These are phyloP conservation scores for Sphenostylis stenocarpa DNA, from an alignment of 306 rosid genomes.

Conservation along the genomic window DNA sequence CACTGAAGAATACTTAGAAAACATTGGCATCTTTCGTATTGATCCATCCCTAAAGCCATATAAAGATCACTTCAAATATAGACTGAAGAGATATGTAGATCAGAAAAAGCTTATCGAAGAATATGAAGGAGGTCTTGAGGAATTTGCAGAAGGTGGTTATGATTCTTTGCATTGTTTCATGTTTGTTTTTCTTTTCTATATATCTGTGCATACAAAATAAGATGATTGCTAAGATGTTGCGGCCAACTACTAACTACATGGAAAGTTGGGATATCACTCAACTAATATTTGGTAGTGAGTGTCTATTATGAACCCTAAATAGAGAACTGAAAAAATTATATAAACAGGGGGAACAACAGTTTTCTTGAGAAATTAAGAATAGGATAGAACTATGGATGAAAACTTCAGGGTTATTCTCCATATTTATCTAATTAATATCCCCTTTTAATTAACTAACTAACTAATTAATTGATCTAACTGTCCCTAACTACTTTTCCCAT, in stretches of 20 bases:
- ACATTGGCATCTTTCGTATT: slow-evolving; percentile 54
- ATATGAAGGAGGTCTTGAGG: slow-evolving; percentile 80
- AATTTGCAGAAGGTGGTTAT: slow-evolving; percentile 75
- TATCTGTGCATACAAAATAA: slow-evolving; percentile 8
- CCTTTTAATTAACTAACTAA: not conserved
- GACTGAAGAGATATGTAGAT: slow-evolving; percentile 61
- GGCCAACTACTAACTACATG: not conserved
- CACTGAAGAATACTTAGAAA: slow-evolving; percentile 46
- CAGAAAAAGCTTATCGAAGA: slow-evolving; percentile 67
- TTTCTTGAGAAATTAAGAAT: not conserved
- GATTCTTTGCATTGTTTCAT: slow-evolving; percentile 23
- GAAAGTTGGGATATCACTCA: not conserved
- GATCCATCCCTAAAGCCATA: slow-evolving; percentile 61
- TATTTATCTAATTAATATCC: not conserved
- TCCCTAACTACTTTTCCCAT: not conserved
- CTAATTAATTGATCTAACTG: not conserved
- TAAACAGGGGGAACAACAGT: not conserved
- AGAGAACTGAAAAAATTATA: not conserved
- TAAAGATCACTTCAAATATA: slow-evolving; percentile 73
- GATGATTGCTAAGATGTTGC: slow-evolving; percentile 2
- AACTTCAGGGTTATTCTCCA: not conserved
- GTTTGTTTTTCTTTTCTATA: not conserved
- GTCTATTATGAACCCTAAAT: not conserved
- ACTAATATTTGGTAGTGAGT: slow-evolving; percentile 13
- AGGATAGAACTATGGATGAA: not conserved